Evolutionary conservation across 2,329 filamentous ascomycete species (phyloP), one percentile per base, ranked within the genome.

Genomic region (Fusarium poae): DNA sequence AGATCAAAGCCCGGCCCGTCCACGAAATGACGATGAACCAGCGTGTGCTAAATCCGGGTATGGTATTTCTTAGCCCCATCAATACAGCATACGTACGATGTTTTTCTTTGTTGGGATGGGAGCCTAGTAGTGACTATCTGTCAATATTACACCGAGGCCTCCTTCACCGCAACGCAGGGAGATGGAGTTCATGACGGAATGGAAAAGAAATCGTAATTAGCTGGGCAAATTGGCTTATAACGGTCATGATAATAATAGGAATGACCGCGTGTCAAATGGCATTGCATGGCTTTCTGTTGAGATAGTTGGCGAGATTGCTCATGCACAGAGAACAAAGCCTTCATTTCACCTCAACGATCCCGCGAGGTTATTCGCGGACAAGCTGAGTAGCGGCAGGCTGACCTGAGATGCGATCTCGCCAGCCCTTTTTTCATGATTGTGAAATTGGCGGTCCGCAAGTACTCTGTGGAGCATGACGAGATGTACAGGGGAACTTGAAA

Each of bases 181-280:
- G 56, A 71, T 62, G 66, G 64, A 63, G 57, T 27, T 72, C 35
- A 61, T 59, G 50, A 67, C 61, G 55, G 60, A 62, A 66, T 55
- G 59, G 64, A 57, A 52, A 67, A 60, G 64, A 62, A 62, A 65
- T 63, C 62, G 51, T 46, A 72, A 73, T 72, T 73, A 73, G 49
- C 58, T 64, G 30, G 45, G 68, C 54, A 70, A 68, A 73, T 73
- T 73, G 54, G 60, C 49, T 68, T 73, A 72, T 64, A 68, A 45
- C 29, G 32, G 23, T 44, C 27, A 30, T 55, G 49, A 68, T 68
- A 68, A 66, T 58, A 62, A 62, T 58, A 69, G 57, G 57, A 57
- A 70, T 66, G 68, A 57, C 62, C 34, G 34, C 18, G 59, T 52
- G 55, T 63, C 62, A 46, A 66, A 49, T 55, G 42, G 42, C 21